These are phyloP conservation scores for Hypomontagnella submonticulosa DNA, from an alignment of 495 filamentous ascomycete species.

Conservation along the genomic window DNA sequence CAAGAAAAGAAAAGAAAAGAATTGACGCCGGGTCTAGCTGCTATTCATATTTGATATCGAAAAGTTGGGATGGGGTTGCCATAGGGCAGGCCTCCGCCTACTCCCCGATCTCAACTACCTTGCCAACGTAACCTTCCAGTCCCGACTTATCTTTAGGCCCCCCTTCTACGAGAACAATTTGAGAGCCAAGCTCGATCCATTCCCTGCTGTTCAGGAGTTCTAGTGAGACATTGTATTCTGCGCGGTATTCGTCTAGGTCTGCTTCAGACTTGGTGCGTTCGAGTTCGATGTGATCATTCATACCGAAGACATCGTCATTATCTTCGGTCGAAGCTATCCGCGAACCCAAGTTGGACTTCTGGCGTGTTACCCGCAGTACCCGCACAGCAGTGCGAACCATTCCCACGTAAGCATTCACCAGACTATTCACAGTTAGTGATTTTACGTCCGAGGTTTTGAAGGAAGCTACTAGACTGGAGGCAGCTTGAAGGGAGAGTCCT, in stretches of 20 bases:
- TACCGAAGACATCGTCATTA: constrained; percentile 70
- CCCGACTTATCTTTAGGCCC: constrained; percentile 69
- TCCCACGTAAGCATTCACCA: constrained; percentile 84
- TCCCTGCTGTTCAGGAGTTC: constrained; percentile 80
- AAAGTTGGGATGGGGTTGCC: background rate
- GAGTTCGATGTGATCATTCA: constrained; percentile 66
- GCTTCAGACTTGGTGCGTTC: constrained; percentile 44
- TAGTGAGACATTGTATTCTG: constrained; percentile 73
- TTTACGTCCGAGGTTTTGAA: constrained; percentile 55
- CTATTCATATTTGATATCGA: constrained; percentile 16
- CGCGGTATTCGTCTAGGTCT: constrained; percentile 50
- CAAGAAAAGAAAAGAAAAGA: too few species aligned
- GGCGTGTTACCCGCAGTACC: constrained; percentile 59
- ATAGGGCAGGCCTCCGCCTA: constrained; percentile 39
- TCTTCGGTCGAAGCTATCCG: constrained; percentile 52
- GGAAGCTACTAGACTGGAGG: constrained; percentile 63
- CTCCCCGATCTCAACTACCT: constrained; percentile 66
- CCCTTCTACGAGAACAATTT: constrained; percentile 75
- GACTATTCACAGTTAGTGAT: constrained; percentile 58
- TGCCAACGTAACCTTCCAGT: constrained; percentile 73
- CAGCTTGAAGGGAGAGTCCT: constrained; percentile 62
- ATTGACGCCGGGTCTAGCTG: background rate
- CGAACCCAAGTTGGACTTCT: constrained; percentile 28
- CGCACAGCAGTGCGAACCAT: constrained; percentile 85
- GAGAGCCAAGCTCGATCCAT: constrained; percentile 84